These are phyloP conservation scores for Condylostoma magnum DNA, from an alignment of 169 alveolate genomes.

Conservation along the genomic window DNA sequence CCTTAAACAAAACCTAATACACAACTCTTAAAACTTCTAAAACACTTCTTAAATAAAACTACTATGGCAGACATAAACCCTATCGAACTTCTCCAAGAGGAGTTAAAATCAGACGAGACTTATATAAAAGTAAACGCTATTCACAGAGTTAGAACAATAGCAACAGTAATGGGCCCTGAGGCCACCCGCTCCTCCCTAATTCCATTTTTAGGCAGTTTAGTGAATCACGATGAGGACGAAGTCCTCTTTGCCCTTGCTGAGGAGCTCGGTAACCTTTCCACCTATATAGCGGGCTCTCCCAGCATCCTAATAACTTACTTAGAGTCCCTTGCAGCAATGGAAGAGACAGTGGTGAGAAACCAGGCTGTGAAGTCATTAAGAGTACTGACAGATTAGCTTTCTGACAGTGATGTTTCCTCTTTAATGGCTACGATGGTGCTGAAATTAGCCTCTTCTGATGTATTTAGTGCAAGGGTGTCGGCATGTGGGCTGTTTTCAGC, in stretches of 20 bases:
- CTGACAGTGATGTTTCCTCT: slow-evolving; percentile 50
- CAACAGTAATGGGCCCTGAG: slow-evolving; percentile 55
- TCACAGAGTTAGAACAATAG: slow-evolving; percentile 66
- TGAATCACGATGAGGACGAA: slow-evolving; percentile 65
- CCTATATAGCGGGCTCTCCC: background rate
- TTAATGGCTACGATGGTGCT: slow-evolving; percentile 56
- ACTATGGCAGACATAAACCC: slow-evolving; percentile 44
- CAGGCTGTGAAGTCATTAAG: slow-evolving; percentile 63
- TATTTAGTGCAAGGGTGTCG: slow-evolving; percentile 72
- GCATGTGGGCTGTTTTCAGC: slow-evolving; percentile 67
- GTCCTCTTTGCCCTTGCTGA: slow-evolving; percentile 77
- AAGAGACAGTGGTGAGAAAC: slow-evolving; percentile 83
- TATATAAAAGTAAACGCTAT: slow-evolving; percentile 72
- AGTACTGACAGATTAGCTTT: slow-evolving; percentile 42
- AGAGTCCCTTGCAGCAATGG: slow-evolving; percentile 62
- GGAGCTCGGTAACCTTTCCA: slow-evolving; percentile 60
- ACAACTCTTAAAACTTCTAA: no score
- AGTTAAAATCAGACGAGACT: slow-evolving; percentile 70
- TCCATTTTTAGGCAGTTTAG: slow-evolving; percentile 54
- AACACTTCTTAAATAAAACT: no score
- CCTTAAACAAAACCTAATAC: no score
- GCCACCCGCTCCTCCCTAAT: slow-evolving; percentile 46
- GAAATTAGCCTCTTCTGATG: slow-evolving; percentile 57
- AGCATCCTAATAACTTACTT: slow-evolving; percentile 47
- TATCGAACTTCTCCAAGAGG: slow-evolving; percentile 65